Percentiles rank a stretch among this genome's conserved stretches.
Conservation (phyloP, 345 rosid species). For the Gossypium australe region DNA sequence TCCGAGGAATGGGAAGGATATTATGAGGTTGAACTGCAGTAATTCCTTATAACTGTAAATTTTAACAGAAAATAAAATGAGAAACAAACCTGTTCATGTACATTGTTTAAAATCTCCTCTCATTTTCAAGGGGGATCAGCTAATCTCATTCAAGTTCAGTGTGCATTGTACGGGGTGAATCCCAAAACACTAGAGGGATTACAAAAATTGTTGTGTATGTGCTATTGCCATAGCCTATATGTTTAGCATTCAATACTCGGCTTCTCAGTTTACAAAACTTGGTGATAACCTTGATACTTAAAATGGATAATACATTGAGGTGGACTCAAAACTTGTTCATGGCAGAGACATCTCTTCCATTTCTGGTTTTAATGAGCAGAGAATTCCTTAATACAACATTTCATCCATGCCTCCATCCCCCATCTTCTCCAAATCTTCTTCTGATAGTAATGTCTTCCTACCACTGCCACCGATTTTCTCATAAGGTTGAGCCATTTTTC, state of each 20-base stretch:
- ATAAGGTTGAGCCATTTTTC: constrained; percentile 98
- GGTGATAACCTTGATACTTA: neutral
- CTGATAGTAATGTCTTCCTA: constrained; percentile 72
- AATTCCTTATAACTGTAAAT: neutral
- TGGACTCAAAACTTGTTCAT: neutral
- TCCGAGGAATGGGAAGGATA: neutral
- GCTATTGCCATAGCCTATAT: neutral
- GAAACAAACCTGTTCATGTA: neutral
- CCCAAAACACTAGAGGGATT: neutral
- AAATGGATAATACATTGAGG: neutral
- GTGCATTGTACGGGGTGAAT: neutral
- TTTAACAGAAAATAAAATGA: neutral
- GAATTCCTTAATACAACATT: constrained; percentile 22
- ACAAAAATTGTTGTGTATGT: neutral
- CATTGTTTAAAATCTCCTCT: no score
- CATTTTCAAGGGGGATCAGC: neutral
- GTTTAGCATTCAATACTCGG: neutral
- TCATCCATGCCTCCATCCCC: constrained; percentile 48
- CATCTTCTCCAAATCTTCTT: constrained; percentile 87
- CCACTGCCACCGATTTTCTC: constrained; percentile 58
- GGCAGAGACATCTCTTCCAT: neutral
- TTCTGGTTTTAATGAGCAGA: neutral
- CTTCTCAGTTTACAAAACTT: neutral
- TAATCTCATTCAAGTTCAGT: neutral
- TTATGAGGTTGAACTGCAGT: neutral